Evolutionary conservation across 192 early-diverging fungal genomes (phyloP).

Genomic region (Backusella tuberculispora): DNA sequence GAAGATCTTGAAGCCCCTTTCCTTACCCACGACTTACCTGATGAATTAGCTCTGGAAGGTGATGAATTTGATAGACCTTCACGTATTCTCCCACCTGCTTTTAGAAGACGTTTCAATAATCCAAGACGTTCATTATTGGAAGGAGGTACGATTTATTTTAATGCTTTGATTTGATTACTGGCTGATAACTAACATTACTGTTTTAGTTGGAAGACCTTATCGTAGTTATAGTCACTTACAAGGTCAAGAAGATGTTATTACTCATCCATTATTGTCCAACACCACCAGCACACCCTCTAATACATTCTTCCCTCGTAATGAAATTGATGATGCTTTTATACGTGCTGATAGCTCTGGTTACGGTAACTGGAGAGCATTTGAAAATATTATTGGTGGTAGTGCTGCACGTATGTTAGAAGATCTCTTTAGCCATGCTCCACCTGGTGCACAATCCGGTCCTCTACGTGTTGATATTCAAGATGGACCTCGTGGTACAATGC

Average conservation of each 20-base stretch:
- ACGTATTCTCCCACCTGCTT: conserved; percentile 45
- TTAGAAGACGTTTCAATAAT: conserved; percentile 29
- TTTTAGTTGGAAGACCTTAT: conserved; percentile 46
- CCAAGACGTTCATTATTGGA: conserved; percentile 18
- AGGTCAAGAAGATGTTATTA: conserved; percentile 58
- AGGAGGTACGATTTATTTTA: neutral
- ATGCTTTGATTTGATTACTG: neutral
- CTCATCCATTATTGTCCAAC: conserved; percentile 71
- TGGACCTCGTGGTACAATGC: conserved; percentile 37
- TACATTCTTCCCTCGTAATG: neutral
- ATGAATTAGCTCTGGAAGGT: conserved; percentile 54
- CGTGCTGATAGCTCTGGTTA: conserved; percentile 44
- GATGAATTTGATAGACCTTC: conserved; percentile 45
- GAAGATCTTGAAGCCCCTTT: conserved; percentile 42
- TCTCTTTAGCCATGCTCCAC: conserved; percentile 39
- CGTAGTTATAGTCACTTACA: conserved; percentile 38
- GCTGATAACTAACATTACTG: neutral
- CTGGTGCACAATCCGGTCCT: conserved; percentile 25
- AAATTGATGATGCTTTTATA: conserved; percentile 9
- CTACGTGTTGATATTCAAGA: conserved; percentile 45
- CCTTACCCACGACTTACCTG: conserved; percentile 50
- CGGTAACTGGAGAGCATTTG: conserved; percentile 62
- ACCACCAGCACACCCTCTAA: conserved; percentile 7
- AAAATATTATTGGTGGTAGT: conserved; percentile 64
- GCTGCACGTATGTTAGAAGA: conserved; percentile 60